Evolutionary conservation across 495 filamentous ascomycete genomes (phyloP).

Genomic region (Penicillium crystallinum): DNA sequence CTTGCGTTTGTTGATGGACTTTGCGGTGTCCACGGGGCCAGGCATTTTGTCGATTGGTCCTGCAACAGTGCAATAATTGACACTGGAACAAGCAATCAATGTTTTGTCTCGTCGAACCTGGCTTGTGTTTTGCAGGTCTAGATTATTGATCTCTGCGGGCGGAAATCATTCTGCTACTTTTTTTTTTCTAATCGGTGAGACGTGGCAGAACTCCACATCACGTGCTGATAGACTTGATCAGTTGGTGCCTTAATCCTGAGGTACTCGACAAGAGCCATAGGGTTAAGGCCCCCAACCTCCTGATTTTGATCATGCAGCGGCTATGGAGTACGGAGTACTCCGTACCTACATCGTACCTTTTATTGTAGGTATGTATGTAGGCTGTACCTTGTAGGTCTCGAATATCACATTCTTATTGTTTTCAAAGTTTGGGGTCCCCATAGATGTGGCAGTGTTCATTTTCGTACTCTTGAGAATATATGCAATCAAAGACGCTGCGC

Average conservation of each 20-base stretch:
- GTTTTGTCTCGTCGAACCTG: conserved; percentile 1
- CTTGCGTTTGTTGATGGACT: conserved; percentile 67
- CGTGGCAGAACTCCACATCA: conserved; percentile 29
- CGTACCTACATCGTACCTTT: too few relatives aligned
- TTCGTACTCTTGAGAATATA: too few relatives aligned
- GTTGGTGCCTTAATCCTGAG: background rate
- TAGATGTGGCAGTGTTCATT: too few relatives aligned
- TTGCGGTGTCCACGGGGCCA: conserved; percentile 43
- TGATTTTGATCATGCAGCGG: background rate
- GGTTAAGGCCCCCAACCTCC: background rate
- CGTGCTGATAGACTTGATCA: conserved; percentile 21
- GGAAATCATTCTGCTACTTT: conserved; percentile 26
- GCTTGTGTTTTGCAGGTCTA: conserved; percentile 21
- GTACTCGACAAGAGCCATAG: background rate
- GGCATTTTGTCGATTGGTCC: conserved; percentile 24
- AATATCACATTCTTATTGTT: too few relatives aligned
- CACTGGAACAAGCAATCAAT: background rate
- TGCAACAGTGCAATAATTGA: conserved; percentile 3
- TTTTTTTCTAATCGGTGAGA: conserved; percentile 26
- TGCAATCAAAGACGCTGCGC: background rate
- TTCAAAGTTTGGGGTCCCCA: too few relatives aligned
- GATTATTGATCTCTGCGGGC: conserved; percentile 16
- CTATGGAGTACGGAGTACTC: too few relatives aligned
- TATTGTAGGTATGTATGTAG: too few relatives aligned
- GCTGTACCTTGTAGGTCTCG: too few relatives aligned